These are phyloP conservation scores for Diplodia mutila DNA, from an alignment of 2,329 filamentous ascomycete genomes.

Conservation along the genomic window DNA sequence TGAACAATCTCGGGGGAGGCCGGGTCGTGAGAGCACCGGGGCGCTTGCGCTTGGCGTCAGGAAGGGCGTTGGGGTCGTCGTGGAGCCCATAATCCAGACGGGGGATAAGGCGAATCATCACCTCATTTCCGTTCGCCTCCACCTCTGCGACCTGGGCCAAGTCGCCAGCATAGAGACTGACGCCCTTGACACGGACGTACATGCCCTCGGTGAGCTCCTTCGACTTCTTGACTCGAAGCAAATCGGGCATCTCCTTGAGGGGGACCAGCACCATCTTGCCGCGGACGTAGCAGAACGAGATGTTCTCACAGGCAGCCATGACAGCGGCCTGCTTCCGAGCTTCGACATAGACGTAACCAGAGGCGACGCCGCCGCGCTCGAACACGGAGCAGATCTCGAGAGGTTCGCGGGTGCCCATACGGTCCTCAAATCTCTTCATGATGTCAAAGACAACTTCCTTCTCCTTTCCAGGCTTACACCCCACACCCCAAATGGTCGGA, in stretches of 20 bases:
- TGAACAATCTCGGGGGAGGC: conserved; percentile 89
- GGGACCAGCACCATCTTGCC: conserved; percentile 86
- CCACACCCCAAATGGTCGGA: conserved; percentile 92
- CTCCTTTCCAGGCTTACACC: conserved; percentile 94
- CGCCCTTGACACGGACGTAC: conserved; percentile 85
- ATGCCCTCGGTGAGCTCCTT: conserved; percentile 86
- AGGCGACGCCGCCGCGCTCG: conserved; percentile 82
- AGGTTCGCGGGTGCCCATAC: conserved; percentile 75
- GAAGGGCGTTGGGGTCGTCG: conserved; percentile 65
- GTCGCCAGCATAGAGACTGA: conserved; percentile 82
- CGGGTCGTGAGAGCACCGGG: conserved; percentile 55
- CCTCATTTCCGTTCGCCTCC: conserved; percentile 88
- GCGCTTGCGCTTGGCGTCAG: conserved; percentile 76
- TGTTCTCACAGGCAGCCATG: conserved; percentile 76
- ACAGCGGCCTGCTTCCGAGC: conserved; percentile 87
- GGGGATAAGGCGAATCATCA: conserved; percentile 84
- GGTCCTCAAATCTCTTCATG: conserved; percentile 85
- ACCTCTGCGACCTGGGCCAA: conserved; percentile 91
- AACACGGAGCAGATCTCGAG: conserved; percentile 88
- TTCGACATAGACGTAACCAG: conserved; percentile 94
- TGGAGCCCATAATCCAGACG: conserved; percentile 88
- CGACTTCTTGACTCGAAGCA: conserved; percentile 81
- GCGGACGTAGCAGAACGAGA: conserved; percentile 88
- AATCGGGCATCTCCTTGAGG: conserved; percentile 96
- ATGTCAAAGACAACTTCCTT: conserved; percentile 86